These are phyloP conservation scores for Chaetoceros tenuissimus DNA, from an alignment of 108 stramenopile genomes.

Conservation along the genomic window DNA sequence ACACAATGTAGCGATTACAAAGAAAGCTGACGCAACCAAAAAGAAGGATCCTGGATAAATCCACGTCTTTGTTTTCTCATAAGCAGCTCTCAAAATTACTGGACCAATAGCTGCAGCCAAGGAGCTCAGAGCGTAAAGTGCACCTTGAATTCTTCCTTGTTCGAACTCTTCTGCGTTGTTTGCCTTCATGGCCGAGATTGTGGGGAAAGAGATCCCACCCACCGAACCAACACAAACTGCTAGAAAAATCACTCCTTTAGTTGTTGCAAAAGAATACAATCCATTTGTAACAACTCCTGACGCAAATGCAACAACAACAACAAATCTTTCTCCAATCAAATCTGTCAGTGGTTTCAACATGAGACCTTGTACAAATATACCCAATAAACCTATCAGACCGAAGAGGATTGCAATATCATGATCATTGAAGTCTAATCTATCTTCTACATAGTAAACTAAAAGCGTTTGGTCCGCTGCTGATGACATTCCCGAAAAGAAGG, in stretches of 20 bases:
- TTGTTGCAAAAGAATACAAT: constrained; percentile 53
- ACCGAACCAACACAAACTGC: constrained; percentile 42
- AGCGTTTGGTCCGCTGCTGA: constrained; percentile 57
- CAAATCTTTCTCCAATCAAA: constrained; percentile 52
- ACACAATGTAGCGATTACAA: constrained; percentile 44
- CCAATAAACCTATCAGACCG: constrained; percentile 51
- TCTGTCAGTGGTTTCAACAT: constrained; percentile 67
- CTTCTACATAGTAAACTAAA: constrained; percentile 74
- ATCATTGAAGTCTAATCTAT: constrained; percentile 48
- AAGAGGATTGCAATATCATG: constrained; percentile 62
- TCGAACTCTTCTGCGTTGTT: constrained; percentile 72
- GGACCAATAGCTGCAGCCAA: constrained; percentile 72
- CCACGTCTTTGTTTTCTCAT: constrained; percentile 40
- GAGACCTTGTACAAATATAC: constrained; percentile 61
- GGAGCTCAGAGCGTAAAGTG: constrained; percentile 65
- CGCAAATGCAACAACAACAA: constrained; percentile 49
- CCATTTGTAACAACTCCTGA: constrained; percentile 35
- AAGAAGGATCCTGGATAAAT: constrained; percentile 58
- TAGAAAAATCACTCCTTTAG: constrained; percentile 53
- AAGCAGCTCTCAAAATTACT: constrained; percentile 42
- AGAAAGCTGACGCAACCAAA: constrained; percentile 47
- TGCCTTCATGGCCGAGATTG: constrained; percentile 76
- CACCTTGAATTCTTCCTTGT: constrained; percentile 84
- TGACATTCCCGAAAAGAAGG: constrained; percentile 71
- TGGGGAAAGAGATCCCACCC: constrained; percentile 68